Evolutionary conservation across 176 grass and related monocot species (phyloP), one percentile per base, ranked within the genome.

Genomic region (Puya raimondii): DNA sequence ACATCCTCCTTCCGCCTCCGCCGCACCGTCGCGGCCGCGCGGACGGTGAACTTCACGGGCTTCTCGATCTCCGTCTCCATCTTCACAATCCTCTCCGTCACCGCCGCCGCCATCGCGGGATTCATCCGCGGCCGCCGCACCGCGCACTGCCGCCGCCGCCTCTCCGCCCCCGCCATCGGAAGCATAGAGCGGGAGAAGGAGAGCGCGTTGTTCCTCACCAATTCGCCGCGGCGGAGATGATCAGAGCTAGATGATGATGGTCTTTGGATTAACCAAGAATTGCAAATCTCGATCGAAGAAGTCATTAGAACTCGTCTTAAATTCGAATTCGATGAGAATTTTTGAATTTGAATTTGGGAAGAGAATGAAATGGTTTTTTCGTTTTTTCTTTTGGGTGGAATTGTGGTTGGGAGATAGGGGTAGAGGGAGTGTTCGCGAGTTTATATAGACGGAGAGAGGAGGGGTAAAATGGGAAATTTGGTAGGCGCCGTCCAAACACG

Each of bases 1-100:
- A 85, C 47, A 42, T 80, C 85, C 80, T 88, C 78, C 79, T 85
- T 93, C 2, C 79, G 76, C 80, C 76, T 70, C 78, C 85, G 84
- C 70, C 94, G 70, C 82, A 99, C 90, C 10, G 87, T 91, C 2
- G 91, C 84, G 59, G 86, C 90, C 18, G 95, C 95, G 15, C 89
- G 71, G 13, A 77, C 82, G 3, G 74, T 84, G 23, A 99, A 81
- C 74, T 71, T 84, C 74, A 84, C 82, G 11, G 84, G 26, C 66
- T 74, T 85, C 75, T 77, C 76, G 51, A 76, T 86, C 29, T 48
- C 75, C 25, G 69, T 22, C 23, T 72, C 71, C 16, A 47, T 20
- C 11, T 0, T 72, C 63, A 57, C 79, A 52, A 76, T 33, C 57
- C 74, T 18, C 85, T 88, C 90, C 22, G 67, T 64, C n/a, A 83